Evolutionary conservation across 805 yeast genomes (phyloP).

Genomic region (Schizosaccharomyces japonicus): DNA sequence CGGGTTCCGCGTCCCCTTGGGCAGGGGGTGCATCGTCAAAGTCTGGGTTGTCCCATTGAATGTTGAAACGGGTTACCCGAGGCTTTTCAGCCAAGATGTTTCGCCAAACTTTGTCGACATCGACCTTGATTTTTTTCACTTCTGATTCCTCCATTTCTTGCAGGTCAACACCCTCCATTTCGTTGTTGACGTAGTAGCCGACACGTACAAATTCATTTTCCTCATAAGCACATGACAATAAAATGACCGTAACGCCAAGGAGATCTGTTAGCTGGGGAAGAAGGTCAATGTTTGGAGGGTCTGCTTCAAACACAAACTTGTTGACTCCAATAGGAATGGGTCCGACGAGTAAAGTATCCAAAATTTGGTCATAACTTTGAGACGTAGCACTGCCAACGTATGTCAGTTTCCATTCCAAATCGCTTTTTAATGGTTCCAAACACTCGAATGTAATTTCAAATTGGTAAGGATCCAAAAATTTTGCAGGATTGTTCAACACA

Average conservation of each 20-base stretch:
- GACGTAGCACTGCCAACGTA: constrained; percentile 92
- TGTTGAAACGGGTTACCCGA: constrained; percentile 84
- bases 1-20: constrained; percentile 30
- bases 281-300: constrained; percentile 86
- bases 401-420: constrained; percentile 89
- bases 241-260: constrained; percentile 82
- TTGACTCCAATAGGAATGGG: constrained; percentile 96
- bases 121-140: constrained; percentile 51
- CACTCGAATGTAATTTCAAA: constrained; percentile 96
- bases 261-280: constrained; percentile 79
- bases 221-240: constrained; percentile 77
- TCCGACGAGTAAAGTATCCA: constrained; percentile 90
- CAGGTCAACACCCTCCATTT: constrained; percentile 78
- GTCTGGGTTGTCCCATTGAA: constrained; percentile 40
- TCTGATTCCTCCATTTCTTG: constrained; percentile 25
- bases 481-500: constrained; percentile 84
- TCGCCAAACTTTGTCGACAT: constrained; percentile 19
- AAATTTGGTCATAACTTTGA: constrained; percentile 64
- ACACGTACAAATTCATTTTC: constrained; percentile 90
- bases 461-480: constrained; percentile 77
- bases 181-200: constrained; percentile 93
- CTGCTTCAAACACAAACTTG: constrained; percentile 77
- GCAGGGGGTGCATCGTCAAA: constrained; percentile 33
- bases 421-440: constrained; percentile 71
- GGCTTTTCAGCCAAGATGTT: constrained; percentile 94